Evolutionary conservation across 805 yeast species (phyloP), one percentile per base, ranked within the genome.

Genomic region (Cyberlindnera maritima): DNA sequence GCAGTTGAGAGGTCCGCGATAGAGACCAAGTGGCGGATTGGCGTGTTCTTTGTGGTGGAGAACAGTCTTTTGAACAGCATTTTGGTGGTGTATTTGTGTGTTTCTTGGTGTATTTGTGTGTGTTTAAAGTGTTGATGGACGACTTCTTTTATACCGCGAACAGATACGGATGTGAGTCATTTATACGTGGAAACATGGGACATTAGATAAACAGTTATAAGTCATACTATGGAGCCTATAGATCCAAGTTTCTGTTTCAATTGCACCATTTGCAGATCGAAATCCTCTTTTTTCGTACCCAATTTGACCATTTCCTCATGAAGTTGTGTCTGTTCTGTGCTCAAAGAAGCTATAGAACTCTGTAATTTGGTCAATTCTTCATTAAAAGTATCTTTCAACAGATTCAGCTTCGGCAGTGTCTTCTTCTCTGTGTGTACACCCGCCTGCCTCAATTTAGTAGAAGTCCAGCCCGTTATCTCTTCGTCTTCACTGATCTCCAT

Each of bases 1-100:
- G 75, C 68, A 44, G 83, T 77, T 8, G 87, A 64, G 47, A 94
- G 75, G 59, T 90, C 96, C 20, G 86, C 79, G 58, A 90, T 94
- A 23, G 88, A 85, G 19, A 88, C 76, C 61, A 94, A 74, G 65
- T 92, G 97, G 65, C 95, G 74, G 25, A 57, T 13, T 2, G 17
- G 58, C 36, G n/a, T 46, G 38, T 23, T 25, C 13, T 14, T 20
- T 2, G 39, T 18, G 14, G 54, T 43, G 21, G 57, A 48, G 23
- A 57, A 46, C 10, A 58, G 43, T 40, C 61, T 54, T 36, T 40
- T 55, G 40, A 43, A 36, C 26, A 41, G 36, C 54, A 52, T 55
- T 45, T n/a, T 25, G 12, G 15, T 41, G 15, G 39, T 6, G 3
- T 6, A 6, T 21, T 21, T 21, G 25, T 21, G 25, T 21, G 8